Evolutionary conservation across 352 stramenopile species (phyloP).

Genomic region (Pythium brachiatum): DNA sequence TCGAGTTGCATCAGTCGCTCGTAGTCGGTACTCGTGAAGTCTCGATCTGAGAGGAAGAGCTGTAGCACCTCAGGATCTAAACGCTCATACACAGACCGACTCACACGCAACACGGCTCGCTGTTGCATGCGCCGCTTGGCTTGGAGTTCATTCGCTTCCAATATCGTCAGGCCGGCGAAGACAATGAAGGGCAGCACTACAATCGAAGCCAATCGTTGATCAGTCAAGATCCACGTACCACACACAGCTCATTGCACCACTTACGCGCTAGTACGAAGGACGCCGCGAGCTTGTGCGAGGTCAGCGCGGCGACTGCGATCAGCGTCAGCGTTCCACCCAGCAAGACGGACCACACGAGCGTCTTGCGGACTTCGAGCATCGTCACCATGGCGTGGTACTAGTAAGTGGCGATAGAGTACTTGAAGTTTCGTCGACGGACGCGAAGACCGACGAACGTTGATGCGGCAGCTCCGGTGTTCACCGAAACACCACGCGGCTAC

Average conservation of each 20-base stretch:
- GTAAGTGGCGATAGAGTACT: too few species aligned
- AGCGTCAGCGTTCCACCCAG: constrained; percentile 15
- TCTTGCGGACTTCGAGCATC: constrained; percentile 22
- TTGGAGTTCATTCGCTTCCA: constrained; percentile 37
- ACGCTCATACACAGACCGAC: constrained; percentile 61
- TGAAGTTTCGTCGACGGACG: not conserved
- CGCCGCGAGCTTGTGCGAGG: constrained; percentile 24
- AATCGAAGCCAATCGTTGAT: not conserved
- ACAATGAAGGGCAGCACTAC: constrained; percentile 53
- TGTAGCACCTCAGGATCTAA: constrained; percentile 60
- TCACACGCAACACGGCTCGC: constrained; percentile 52
- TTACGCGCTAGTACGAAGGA: constrained; percentile 23
- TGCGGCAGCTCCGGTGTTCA: too few species aligned
- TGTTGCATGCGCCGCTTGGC: constrained; percentile 23
- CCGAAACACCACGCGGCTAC: too few species aligned
- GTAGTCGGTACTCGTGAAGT: constrained; percentile 74
- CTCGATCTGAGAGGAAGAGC: constrained; percentile 60
- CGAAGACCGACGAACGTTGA: too few species aligned
- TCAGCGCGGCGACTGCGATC: constrained; percentile 18
- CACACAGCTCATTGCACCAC: not conserved
- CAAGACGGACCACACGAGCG: constrained; percentile 14
- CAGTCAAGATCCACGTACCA: not conserved
- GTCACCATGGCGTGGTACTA: constrained; percentile 7
- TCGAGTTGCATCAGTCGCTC: constrained; percentile 70
- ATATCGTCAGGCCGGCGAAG: constrained; percentile 46